A percentile compares a stretch with the other conserved stretches of the same genome.
These are phyloP conservation scores for Taiozyma sp. DNA, from an alignment of 1,139 yeast species.

Conservation along the genomic window DNA sequence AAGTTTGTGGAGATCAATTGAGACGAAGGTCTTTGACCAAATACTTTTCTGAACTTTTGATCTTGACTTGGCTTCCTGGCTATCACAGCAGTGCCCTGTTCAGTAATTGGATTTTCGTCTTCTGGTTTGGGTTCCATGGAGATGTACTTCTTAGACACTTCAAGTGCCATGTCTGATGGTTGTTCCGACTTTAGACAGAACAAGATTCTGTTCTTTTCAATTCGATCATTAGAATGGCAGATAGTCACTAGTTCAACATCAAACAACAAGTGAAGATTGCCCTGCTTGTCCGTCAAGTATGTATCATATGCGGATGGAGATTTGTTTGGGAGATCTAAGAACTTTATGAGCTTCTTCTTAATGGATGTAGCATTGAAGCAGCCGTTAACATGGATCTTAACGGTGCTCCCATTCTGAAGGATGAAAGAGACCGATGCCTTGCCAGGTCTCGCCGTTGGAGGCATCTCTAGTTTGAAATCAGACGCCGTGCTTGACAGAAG, in stretches of 20 bases:
- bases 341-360: conserved; percentile 63
- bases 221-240: conserved; percentile 69
- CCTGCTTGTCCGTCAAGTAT: conserved; percentile 39
- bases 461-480: conserved; percentile 23
- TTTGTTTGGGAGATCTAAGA: conserved; percentile 43
- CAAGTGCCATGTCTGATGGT: conserved; percentile 68
- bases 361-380: conserved; percentile 81
- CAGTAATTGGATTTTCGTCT: conserved; percentile 1
- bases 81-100: background rate
- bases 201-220: conserved; percentile 70
- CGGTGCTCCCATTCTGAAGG: conserved; percentile 70
- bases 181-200: conserved; percentile 59
- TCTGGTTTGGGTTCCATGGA: conserved; percentile 14
- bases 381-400: conserved; percentile 69
- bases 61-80: conserved; percentile 9
- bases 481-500: conserved; percentile 14
- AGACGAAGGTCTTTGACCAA: conserved; percentile 92
- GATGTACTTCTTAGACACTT: conserved; percentile 48
- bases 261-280: conserved; percentile 49
- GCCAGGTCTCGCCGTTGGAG: conserved; percentile 19
- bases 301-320: conserved; percentile 48
- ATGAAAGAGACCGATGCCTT: conserved; percentile 44
- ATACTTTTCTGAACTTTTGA: conserved; percentile 46
- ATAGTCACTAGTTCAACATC: conserved; percentile 82
- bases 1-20: conserved; percentile 87